These are phyloP conservation scores for Linum tenue DNA, from an alignment of 345 rosid genomes.

Conservation along the genomic window DNA sequence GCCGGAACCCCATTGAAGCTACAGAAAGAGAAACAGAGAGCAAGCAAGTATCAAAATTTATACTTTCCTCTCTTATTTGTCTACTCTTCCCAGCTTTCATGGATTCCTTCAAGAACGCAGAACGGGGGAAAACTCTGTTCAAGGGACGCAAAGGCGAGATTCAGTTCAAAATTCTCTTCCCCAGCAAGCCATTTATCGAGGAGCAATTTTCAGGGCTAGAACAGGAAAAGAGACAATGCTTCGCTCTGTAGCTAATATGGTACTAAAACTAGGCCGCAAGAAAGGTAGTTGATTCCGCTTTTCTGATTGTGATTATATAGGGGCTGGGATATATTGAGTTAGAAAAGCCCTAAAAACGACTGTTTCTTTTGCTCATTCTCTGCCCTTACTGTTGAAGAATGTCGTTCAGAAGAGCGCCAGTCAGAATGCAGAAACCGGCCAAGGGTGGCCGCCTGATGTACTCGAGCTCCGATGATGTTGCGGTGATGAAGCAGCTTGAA, in stretches of 20 bases:
- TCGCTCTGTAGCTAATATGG: not conserved
- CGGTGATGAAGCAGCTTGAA: not conserved
- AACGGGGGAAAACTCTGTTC: not conserved
- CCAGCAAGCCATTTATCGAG: not conserved
- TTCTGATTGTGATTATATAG: conserved; percentile 12
- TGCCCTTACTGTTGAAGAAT: not conserved
- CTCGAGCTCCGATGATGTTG: not conserved
- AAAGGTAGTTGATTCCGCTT: conserved; percentile 60
- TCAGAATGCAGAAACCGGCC: conserved; percentile 9
- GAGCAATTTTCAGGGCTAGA: not conserved
- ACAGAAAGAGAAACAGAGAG: too few relatives aligned
- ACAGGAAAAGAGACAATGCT: not conserved
- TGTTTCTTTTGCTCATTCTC: not conserved
- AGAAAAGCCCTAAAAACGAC: not conserved
- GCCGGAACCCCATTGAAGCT: too few relatives aligned
- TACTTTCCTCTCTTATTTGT: too few relatives aligned
- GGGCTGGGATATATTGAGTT: not conserved
- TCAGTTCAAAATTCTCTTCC: not conserved
- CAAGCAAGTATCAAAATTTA: too few relatives aligned
- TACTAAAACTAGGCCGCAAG: conserved; percentile 41
- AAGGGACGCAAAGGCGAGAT: not conserved
- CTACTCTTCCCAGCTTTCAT: not conserved
- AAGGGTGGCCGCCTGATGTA: conserved; percentile 28
- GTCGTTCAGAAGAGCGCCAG: conserved; percentile 2
- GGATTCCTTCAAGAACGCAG: too few relatives aligned